phyloP scores from a whole-genome alignment of 192 early-diverging fungal species.

The Chytriomyces sp. region DNA sequence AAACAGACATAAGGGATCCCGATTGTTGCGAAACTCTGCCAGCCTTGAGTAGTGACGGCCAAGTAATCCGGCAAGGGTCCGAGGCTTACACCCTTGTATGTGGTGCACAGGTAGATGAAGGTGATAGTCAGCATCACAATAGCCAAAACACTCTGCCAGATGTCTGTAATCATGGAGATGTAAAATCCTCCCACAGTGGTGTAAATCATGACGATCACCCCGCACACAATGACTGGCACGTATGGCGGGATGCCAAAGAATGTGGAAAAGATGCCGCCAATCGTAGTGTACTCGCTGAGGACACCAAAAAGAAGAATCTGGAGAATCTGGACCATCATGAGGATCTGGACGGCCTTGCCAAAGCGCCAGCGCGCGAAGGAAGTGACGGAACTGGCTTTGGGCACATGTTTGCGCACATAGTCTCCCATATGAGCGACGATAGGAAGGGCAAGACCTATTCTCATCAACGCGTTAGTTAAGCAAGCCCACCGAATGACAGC shows the following conservation, averaged over 20 bases:
- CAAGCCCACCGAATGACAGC: neutral
- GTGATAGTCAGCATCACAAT: constrained; percentile 35
- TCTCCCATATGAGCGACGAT: constrained; percentile 41
- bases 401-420: constrained; percentile 33
- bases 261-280: constrained; percentile 36
- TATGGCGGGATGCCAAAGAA: constrained; percentile 32
- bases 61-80: constrained; percentile 31
- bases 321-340: constrained; percentile 18
- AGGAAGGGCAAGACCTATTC: constrained; percentile 41
- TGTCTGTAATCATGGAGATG: constrained; percentile 47
- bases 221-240: constrained; percentile 45
- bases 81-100: constrained; percentile 26
- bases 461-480: neutral
- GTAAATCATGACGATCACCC: constrained; percentile 45
- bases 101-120: constrained; percentile 42
- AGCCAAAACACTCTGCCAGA: constrained; percentile 37
- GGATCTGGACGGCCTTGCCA: constrained; percentile 35
- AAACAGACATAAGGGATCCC: constrained; percentile 37
- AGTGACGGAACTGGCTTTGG: constrained; percentile 39
- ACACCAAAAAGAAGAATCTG: constrained; percentile 15
- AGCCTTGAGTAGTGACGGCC: constrained; percentile 37
- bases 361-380: constrained; percentile 38
- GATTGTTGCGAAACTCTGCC: constrained; percentile 35
- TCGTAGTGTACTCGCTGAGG: constrained; percentile 45
- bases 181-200: constrained; percentile 49